Percentiles rank a stretch among this genome's conserved stretches.
Conservation (phyloP, 2,329 filamentous ascomycete genomes). For the Pseudogymnoascus verrucosus region DNA sequence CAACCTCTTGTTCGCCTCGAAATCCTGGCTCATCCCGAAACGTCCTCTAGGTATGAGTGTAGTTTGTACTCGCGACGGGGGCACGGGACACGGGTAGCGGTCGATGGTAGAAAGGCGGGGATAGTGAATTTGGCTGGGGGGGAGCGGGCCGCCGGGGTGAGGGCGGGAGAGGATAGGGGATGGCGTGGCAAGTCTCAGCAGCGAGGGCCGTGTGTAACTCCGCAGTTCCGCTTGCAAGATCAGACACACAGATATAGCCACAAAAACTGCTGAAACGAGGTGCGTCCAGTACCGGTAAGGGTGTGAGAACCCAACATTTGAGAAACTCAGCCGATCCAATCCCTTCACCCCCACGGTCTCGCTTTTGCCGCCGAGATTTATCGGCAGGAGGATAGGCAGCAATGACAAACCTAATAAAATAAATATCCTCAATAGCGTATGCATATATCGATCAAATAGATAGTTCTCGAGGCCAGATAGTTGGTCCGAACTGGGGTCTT, state of each 20-base stretch:
- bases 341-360: slow-evolving; percentile 47
- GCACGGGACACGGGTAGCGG: no score
- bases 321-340: slow-evolving; percentile 74
- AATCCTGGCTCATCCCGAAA: no score
- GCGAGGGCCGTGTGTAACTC: no score
- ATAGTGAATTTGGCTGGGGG: no score
- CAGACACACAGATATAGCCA: slow-evolving; percentile 72
- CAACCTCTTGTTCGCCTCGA: no score
- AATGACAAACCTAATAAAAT: slow-evolving; percentile 67
- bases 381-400: slow-evolving; percentile 73
- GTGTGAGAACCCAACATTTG: slow-evolving; percentile 61
- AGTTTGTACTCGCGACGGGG: no score
- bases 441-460: slow-evolving; percentile 83
- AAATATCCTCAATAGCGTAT: slow-evolving; percentile 80
- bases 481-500: slow-evolving; percentile 10
- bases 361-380: slow-evolving; percentile 69
- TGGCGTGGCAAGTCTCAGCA: no score
- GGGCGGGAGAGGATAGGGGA: no score
- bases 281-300: slow-evolving; percentile 71
- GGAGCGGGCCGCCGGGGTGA: no score
- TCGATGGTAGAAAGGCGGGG: no score
- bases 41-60: no score
- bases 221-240: slow-evolving; percentile 51
- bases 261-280: slow-evolving; percentile 63
- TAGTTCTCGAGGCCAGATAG: slow-evolving; percentile 57